phyloP scores from a whole-genome alignment of 768 basidiomycete species.

The Rhodosporidiobolus odoratus region DNA sequence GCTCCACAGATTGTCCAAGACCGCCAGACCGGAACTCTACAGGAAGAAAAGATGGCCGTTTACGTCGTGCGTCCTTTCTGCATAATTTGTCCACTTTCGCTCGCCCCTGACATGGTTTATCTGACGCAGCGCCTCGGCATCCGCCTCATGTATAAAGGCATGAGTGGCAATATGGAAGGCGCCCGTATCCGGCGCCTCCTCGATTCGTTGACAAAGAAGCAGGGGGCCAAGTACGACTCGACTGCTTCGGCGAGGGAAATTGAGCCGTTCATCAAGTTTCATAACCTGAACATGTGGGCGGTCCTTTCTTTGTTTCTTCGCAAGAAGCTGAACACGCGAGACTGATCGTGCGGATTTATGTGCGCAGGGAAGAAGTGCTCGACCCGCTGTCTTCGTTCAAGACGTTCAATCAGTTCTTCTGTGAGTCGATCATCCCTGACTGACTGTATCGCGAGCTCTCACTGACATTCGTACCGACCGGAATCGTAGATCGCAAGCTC shows the following conservation, averaged over 20 bases:
- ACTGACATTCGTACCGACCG: not conserved
- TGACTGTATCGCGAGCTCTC: no score
- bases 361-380: constrained; percentile 59
- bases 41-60: constrained; percentile 97
- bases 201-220: constrained; percentile 85
- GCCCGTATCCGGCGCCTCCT: constrained; percentile 62
- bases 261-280: constrained; percentile 79
- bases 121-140: constrained; percentile 66
- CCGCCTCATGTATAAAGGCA: constrained; percentile 76
- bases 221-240: constrained; percentile 85
- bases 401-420: constrained; percentile 67
- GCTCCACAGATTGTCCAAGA: constrained; percentile 76
- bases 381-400: constrained; percentile 81
- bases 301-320: no score
- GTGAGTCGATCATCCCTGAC: not conserved
- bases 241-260: constrained; percentile 81
- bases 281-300: constrained; percentile 61
- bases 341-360: no score
- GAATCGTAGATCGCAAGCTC: constrained; percentile 63
- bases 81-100: not conserved
- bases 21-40: constrained; percentile 77
- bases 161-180: constrained; percentile 45
- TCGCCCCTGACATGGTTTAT: no score
- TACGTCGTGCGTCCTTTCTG: constrained; percentile 58
- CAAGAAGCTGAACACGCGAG: not conserved